Evolutionary conservation across 306 rosid species (phyloP).

Genomic region (Corylus americana): DNA sequence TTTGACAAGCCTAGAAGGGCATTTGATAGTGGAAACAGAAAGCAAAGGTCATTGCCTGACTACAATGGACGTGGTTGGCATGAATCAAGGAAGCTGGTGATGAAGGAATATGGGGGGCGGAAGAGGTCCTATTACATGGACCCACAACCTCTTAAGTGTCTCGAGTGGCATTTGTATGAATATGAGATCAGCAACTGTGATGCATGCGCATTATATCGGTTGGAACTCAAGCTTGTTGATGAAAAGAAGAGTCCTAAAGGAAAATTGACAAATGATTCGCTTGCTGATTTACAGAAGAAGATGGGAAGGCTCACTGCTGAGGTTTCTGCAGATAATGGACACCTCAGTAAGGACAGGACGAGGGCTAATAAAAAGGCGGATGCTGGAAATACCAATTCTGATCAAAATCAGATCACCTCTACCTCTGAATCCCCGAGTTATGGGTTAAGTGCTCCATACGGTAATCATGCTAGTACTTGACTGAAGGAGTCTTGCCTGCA

Average conservation of each 20-base stretch:
- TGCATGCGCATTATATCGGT: constrained; percentile 77
- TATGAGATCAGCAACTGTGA: constrained; percentile 75
- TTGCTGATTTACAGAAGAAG: constrained; percentile 88
- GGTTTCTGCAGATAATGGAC: constrained; percentile 51
- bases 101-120: constrained; percentile 86
- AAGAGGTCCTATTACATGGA: constrained; percentile 99
- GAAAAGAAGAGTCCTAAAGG: constrained; percentile 84
- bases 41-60: constrained; percentile 91
- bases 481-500: not conserved
- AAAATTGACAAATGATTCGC: constrained; percentile 66
- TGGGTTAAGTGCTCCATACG: not conserved
- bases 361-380: constrained; percentile 41
- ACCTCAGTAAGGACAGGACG: constrained; percentile 45
- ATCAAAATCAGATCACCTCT: constrained; percentile 34
- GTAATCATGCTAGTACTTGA: not conserved
- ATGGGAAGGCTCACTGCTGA: constrained; percentile 90
- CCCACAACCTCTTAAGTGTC: constrained; percentile 76
- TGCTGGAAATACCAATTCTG: constrained; percentile 39
- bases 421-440: not conserved
- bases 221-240: constrained; percentile 79
- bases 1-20: constrained; percentile 97
- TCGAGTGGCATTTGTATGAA: constrained; percentile 94
- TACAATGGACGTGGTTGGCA: constrained; percentile 96
- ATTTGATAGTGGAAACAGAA: constrained; percentile 81
- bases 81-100: constrained; percentile 94